Evolutionary conservation across 805 yeast species (phyloP), one percentile per base, ranked within the genome.

Genomic region (Teunomyces funiuensis): DNA sequence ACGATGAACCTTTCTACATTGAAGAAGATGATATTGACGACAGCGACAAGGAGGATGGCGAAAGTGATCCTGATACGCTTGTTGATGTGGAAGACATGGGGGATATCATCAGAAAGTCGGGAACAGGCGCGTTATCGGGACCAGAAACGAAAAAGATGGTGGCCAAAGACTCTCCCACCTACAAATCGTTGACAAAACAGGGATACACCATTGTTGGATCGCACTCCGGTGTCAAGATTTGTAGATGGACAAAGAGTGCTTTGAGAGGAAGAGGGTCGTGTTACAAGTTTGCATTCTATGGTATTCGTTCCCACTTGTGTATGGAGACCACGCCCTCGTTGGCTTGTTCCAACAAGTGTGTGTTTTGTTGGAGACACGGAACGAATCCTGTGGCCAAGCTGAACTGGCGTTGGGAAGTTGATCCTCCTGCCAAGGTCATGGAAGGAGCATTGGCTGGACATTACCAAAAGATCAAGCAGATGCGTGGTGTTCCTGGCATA

Each of bases 301-400:
- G 97, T 17, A 89, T 89, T 53, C 80, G 76, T 46, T 85, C 95
- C 2, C 97, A 91, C 65, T 69, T 91, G 42, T 89, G 97, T 65
- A 89, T 89, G 97, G 97, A 89, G 60, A 80, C 97, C 2, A 89
- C 97, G 0, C 97, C 97, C 1, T 84, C 95, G 1, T 71, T 89
- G 44, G 91, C 96, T 6, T 89, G 97, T 63, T 88, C 97, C 4
- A 89, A 89, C 59, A 89, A 89, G 61, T 89, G 97, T 74, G 97
- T 90, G 4, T 89, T 89, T 58, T 89, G 97, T 66, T 89, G 97
- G 97, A 78, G 97, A 60, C 97, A 89, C 63, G 97, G 97, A 37
- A 89, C 97, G 2, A 90, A 89, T 57, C 97, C 97, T 0, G 97
- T 90, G 2, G 96, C 96, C 13, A 89, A 95, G 20, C 83, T 84